phyloP scores from a whole-genome alignment of 345 rosid species.

The Hibiscus syriacus region DNA sequence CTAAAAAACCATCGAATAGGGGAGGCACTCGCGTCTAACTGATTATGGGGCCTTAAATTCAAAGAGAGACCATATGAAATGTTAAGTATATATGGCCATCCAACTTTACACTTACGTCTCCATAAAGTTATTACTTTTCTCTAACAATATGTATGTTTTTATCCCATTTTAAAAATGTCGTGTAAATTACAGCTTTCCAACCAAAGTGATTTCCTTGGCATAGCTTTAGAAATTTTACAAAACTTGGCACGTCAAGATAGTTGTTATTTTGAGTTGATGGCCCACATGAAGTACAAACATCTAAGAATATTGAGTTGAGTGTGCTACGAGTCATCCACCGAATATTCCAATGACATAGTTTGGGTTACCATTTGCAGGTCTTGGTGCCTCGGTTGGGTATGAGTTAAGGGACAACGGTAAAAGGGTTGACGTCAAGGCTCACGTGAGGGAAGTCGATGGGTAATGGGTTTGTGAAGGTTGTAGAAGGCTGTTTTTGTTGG shows the following conservation, averaged over 20 bases:
- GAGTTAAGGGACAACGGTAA: no score
- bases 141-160: background rate
- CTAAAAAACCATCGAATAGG: background rate
- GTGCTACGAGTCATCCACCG: background rate
- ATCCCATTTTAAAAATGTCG: no score
- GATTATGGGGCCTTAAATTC: background rate
- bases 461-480: no score
- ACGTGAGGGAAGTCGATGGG: no score
- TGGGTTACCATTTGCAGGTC: no score
- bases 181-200: no score
- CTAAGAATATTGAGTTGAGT: background rate
- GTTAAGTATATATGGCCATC: conserved; percentile 1
- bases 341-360: background rate
- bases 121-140: background rate
- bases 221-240: background rate
- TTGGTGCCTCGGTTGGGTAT: no score
- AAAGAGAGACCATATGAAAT: background rate
- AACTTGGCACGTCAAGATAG: no score
- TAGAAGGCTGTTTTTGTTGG: no score
- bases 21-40: background rate
- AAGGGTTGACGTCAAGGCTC: no score
- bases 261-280: background rate
- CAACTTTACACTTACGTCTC: background rate
- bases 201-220: no score
- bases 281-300: background rate